Conservation (phyloP, 805 yeast genomes). For the Myxozyma neotropica region DNA sequence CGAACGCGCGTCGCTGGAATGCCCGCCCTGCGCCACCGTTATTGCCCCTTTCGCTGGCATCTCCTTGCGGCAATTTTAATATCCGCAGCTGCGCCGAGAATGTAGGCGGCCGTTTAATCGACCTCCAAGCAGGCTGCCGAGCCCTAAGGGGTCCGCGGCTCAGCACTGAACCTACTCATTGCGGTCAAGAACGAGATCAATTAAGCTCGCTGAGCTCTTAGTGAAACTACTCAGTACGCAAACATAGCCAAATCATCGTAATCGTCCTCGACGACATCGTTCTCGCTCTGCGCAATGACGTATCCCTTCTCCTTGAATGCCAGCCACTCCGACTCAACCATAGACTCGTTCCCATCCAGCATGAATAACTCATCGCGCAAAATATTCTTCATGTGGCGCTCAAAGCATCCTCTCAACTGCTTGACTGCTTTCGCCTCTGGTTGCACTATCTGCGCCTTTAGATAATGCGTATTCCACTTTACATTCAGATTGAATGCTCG, state of each 20-base stretch:
- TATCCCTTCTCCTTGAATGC: constrained; percentile 5
- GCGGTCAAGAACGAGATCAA: no score
- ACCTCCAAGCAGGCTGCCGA: no score
- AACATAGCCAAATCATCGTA: background rate
- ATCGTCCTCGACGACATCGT: background rate
- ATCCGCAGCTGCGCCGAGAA: no score
- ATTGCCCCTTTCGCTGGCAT: no score
- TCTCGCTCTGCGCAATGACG: constrained; percentile 3
- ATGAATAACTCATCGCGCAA: background rate
- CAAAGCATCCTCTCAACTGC: constrained; percentile 1
- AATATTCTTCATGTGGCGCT: constrained; percentile 5
- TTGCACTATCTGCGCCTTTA: background rate
- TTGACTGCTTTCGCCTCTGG: background rate
- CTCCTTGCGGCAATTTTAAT: no score
- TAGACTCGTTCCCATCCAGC: constrained; percentile 6
- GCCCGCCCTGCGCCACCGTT: background rate
- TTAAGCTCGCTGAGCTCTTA: no score
- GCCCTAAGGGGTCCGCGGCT: no score
- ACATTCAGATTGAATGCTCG: constrained; percentile 3
- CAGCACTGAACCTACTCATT: no score
- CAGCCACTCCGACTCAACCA: constrained; percentile 6
- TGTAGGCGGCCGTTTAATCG: no score
- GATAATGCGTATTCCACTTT: background rate
- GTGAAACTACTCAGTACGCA: background rate
- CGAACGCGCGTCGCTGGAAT: constrained; percentile 10